Evolutionary conservation across 192 early-diverging fungal genomes (phyloP), one percentile per base, ranked within the genome.

Genomic region (Gonapodya prolifera): DNA sequence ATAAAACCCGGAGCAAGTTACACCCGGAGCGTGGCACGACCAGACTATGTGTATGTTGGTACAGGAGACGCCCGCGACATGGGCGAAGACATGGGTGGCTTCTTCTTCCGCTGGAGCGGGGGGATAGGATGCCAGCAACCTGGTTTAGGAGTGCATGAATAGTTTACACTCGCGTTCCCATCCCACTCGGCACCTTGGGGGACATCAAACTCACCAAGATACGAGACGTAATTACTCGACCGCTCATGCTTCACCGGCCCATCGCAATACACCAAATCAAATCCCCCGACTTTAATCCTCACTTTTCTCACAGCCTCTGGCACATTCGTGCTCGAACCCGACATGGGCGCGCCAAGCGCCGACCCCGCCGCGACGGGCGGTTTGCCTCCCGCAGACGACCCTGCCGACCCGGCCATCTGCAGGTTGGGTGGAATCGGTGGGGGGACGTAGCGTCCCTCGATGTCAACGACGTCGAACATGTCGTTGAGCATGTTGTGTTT

Each of bases 231-330:
- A n/a, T n/a, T n/a, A n/a, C 83, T 85, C 1, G 85, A 81, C 18
- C 83, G 36, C 77, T 89, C 87, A 70, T 90, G 88, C 75, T 87
- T 82, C 29, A 90, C 83, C 0, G 87, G 87, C 18, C 88, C 88
- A 73, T 90, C 88, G 78, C 86, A 84, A 77, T 90, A 90, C 2
- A 90, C 88, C n/a, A 90, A 79, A 80, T 90, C 88, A 82, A 90
- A 90, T 1, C 88, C 88, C 34, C 88, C 88, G 1, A 90, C 87
- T 8, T 81, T 76, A 0, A 77, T 79, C 30, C 87, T 61, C 29
- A 79, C 75, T 35, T 88, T 82, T 33, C 83, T 84, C 32, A 75
- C 80, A 0, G 70, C 33, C 73, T 77, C 70, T 69, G 75, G 76
- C 1, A 35, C n/a, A 30, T 79, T 82, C 30, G 23, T 34, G 8